These are phyloP conservation scores for Leishmania martiniquensis DNA, from an alignment of 208 protist genomes.

Conservation along the genomic window DNA sequence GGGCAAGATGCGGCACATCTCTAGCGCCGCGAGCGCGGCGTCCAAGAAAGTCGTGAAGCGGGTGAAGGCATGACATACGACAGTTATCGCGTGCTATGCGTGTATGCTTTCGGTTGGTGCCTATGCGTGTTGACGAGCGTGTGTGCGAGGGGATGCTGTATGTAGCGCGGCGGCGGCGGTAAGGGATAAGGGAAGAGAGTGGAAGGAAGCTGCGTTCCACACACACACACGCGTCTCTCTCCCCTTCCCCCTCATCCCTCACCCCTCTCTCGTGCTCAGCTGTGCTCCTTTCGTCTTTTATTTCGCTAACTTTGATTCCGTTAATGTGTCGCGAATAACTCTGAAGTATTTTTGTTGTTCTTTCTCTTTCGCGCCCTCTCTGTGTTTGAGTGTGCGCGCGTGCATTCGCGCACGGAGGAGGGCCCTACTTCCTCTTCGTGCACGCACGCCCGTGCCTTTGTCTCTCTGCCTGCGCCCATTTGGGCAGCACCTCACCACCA, in stretches of 20 bases:
- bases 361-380: background rate
- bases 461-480: background rate
- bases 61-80: background rate
- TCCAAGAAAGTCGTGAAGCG: constrained; percentile 5
- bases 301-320: background rate
- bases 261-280: background rate
- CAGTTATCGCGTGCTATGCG: background rate
- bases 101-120: background rate
- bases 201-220: no score
- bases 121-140: background rate
- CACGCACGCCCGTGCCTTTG: background rate
- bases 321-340: constrained; percentile 12
- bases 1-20: background rate
- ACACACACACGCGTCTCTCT: no score
- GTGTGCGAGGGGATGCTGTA: background rate
- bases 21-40: background rate
- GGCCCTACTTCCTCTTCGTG: background rate
- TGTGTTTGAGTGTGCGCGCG: background rate
- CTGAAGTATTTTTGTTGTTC: background rate
- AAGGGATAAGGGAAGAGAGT: background rate
- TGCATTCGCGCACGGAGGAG: background rate
- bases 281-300: background rate
- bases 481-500: no score
- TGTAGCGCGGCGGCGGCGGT: no score
- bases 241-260: background rate